Evolutionary conservation across 345 rosid genomes (phyloP).

Genomic region (Clausena lansium): DNA sequence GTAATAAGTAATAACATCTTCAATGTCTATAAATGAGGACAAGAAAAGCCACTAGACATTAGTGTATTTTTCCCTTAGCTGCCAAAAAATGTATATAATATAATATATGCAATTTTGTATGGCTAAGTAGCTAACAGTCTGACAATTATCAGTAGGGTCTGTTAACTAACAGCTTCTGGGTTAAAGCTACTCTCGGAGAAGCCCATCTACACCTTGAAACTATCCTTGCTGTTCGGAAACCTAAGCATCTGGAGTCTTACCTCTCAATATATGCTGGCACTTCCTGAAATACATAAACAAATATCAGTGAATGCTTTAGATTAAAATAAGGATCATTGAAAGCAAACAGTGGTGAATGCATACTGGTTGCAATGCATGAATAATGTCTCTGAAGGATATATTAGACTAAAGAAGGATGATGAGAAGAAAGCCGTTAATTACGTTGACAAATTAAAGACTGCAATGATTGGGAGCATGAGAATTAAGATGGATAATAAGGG

Average conservation of each 20-base stretch:
- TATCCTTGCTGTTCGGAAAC: neutral
- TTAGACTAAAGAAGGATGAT: neutral
- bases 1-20: constrained; percentile 2
- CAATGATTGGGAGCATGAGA: neutral
- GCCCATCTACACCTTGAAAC: neutral
- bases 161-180: neutral
- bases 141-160: neutral
- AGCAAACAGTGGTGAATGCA: neutral
- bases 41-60: neutral
- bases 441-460: neutral
- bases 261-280: constrained; percentile 29
- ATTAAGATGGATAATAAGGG: neutral
- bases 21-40: neutral
- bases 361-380: neutral
- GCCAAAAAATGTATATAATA: neutral
- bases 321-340: neutral
- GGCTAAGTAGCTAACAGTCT: neutral
- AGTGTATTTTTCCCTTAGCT: neutral
- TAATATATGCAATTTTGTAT: no score
- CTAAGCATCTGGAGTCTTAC: constrained; percentile 18
- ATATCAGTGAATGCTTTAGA: neutral
- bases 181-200: neutral
- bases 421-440: constrained; percentile 17
- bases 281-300: constrained; percentile 32
- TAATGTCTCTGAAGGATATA: neutral